A percentile compares a stretch with the other conserved stretches of the same genome.
Conservation (phyloP, 2,329 filamentous ascomycete species). For the Aspergillus niger region DNA sequence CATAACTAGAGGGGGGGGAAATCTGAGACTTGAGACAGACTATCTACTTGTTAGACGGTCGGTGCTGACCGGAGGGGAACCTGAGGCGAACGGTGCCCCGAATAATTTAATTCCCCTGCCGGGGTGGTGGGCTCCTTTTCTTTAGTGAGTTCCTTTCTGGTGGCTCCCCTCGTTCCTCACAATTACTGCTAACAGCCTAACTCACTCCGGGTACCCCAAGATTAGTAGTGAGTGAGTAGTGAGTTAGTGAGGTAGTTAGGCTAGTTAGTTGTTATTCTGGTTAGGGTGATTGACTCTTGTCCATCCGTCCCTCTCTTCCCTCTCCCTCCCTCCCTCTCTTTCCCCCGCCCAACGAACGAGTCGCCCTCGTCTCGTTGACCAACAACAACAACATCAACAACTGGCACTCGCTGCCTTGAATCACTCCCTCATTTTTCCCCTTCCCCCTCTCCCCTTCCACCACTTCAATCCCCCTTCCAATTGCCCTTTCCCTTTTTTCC, state of each 20-base stretch:
- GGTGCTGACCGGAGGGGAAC: background rate
- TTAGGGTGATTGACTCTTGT: constrained; percentile 10
- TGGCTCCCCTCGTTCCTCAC: constrained; percentile 1
- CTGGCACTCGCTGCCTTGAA: constrained; percentile 31
- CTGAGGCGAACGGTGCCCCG: constrained; percentile 3
- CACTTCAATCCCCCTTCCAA: constrained; percentile 25
- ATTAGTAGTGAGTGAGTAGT: too few relatives aligned
- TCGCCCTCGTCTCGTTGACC: constrained; percentile 45
- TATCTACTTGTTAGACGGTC: background rate
- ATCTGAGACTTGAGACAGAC: background rate
- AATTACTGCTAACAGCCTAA: background rate
- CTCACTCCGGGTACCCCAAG: too few relatives aligned
- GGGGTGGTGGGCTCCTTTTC: background rate
- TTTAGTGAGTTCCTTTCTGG: background rate
- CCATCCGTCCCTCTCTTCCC: constrained; percentile 23
- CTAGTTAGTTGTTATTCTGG: too few relatives aligned
- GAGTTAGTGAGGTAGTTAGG: too few relatives aligned
- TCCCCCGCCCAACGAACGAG: constrained; percentile 40
- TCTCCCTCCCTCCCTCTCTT: constrained; percentile 30
- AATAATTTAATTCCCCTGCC: background rate
- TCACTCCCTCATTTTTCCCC: constrained; percentile 18
- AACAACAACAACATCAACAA: constrained; percentile 28
- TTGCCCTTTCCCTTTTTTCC: constrained; percentile 10
- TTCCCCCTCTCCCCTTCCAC: constrained; percentile 23
- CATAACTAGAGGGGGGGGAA: too few relatives aligned